A percentile compares a stretch with the other conserved stretches of the same genome.
Evolutionary conservation across 768 basidiomycete genomes (phyloP).

Genomic region (Mycena chlorophos): DNA sequence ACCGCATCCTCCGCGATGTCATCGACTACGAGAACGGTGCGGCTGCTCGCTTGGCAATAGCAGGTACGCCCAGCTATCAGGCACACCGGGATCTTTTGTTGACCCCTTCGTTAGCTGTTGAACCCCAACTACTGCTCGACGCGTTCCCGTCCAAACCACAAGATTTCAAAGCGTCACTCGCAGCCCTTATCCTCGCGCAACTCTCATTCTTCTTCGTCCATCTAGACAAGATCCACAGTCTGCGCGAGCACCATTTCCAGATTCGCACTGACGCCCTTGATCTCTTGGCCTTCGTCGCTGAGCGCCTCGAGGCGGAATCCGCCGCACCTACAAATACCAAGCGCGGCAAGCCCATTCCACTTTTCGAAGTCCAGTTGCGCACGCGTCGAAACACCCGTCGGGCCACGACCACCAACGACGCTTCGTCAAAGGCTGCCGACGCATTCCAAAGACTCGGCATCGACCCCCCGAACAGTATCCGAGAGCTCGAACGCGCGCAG

Average conservation of each 20-base stretch:
- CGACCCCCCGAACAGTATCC: conserved; percentile 1
- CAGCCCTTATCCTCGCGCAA: not conserved
- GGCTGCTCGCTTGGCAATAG: conserved; percentile 13
- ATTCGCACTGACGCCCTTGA: conserved; percentile 14
- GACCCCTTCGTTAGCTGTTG: not conserved
- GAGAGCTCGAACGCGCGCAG: conserved; percentile 2
- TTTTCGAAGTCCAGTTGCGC: not conserved
- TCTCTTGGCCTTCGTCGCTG: conserved; percentile 1
- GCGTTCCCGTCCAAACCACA: conserved; percentile 10
- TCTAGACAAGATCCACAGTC: not conserved
- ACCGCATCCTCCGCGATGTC: conserved; percentile 24
- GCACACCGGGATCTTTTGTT: not conserved
- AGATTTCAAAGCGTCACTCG: conserved; percentile 7
- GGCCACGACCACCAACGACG: not conserved
- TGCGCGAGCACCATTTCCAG: conserved; percentile 2
- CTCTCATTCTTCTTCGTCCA: conserved; percentile 13
- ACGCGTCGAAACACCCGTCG: not conserved
- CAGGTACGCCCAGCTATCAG: conserved; percentile 2
- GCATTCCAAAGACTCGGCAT: conserved; percentile 10
- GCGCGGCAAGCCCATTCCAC: not conserved
- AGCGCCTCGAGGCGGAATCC: not conserved
- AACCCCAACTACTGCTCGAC: conserved; percentile 3
- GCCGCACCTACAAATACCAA: not conserved
- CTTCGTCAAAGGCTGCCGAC: not conserved
- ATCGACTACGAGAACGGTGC: conserved; percentile 21